Base-by-base conservation (phyloP, 345 rosid genomes). In the Syzygium aqueum region DNA sequence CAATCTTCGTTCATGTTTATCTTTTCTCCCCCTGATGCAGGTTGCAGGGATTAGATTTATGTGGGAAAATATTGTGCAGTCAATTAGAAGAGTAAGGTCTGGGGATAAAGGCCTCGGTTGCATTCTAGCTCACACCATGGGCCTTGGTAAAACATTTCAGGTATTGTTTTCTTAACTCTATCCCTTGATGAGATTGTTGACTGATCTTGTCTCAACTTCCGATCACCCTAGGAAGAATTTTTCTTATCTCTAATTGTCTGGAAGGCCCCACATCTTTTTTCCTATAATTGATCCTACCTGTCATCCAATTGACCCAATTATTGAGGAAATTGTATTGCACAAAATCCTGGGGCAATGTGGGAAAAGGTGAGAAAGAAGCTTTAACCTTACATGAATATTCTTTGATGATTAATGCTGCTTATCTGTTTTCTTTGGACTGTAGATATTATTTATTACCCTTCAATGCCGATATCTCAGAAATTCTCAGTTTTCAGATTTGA, bases 71-170 rank as follows among this genome's bases (percentile, higher is more conserved):
- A 95, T 98, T 86, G 89, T 96, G 86, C 99, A 98, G 92, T 95
- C 99, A 88, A 92, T 95, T 90, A 93, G 88, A 85, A 96, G 92
- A 90, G 95, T 94, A 84, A 98, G 91, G 92, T 95, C 97, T 84
- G 99, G 99, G 84, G 99, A 96, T 90, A 96, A 91, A 89, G 99
- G 99, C 87, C 98, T 98, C 84, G 99, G 99, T 65, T 98, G 99
- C 93, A 98, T 98, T 91, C 91, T 98, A 90, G 99, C 99, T 82
- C 99, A 98, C 90, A 98, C 97, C 85, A 98, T 98, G 99, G 99
- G 99, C 88, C 97, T 98, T 59, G 99, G 99, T 83, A 98, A 98
- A 96, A 98, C 99, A 85, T 93, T 98, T 88, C 99, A 98, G 98
- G 99, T 98, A 93, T 87, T 87, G 53, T 83, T 43, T 83, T 73